phyloP scores from a whole-genome alignment of 2,329 filamentous ascomycete genomes.

The Chaetomiaceae sp. region DNA sequence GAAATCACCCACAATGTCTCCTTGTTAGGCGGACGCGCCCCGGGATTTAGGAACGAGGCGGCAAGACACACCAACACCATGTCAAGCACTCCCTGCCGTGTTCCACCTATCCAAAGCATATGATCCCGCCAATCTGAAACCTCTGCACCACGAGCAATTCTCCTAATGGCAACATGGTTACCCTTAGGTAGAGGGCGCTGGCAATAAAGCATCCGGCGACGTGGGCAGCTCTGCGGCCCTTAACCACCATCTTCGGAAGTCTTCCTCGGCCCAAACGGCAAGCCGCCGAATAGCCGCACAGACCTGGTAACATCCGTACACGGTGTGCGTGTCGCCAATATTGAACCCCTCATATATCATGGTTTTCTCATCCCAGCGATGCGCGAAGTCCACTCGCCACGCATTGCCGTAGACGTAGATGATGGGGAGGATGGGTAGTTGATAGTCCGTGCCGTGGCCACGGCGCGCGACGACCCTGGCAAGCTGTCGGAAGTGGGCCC shows the following conservation, averaged over 20 bases:
- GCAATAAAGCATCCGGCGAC: neutral
- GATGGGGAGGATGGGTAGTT: conserved; percentile 4
- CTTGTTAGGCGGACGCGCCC: too few species aligned
- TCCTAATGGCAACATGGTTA: too few species aligned
- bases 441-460: conserved; percentile 1
- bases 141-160: too few species aligned
- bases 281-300: conserved; percentile 7
- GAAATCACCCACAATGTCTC: too few species aligned
- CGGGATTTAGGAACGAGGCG: too few species aligned
- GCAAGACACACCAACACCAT: too few species aligned
- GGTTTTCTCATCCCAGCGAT: conserved; percentile 8
- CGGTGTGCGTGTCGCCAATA: conserved; percentile 5
- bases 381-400: conserved; percentile 8
- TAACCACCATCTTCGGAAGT: conserved; percentile 7
- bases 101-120: too few species aligned
- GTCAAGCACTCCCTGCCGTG: too few species aligned
- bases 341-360: conserved; percentile 6
- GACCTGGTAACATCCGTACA: conserved; percentile 11
- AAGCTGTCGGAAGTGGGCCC: conserved; percentile 9
- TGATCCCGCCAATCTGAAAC: too few species aligned
- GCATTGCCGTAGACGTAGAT: conserved; percentile 5
- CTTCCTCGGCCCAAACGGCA: conserved; percentile 3
- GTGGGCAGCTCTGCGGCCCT: neutral
- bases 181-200: too few species aligned
- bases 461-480: conserved; percentile 3